Evolutionary conservation across 2,329 filamentous ascomycete genomes (phyloP).

Genomic region (Aspergillus proliferans): DNA sequence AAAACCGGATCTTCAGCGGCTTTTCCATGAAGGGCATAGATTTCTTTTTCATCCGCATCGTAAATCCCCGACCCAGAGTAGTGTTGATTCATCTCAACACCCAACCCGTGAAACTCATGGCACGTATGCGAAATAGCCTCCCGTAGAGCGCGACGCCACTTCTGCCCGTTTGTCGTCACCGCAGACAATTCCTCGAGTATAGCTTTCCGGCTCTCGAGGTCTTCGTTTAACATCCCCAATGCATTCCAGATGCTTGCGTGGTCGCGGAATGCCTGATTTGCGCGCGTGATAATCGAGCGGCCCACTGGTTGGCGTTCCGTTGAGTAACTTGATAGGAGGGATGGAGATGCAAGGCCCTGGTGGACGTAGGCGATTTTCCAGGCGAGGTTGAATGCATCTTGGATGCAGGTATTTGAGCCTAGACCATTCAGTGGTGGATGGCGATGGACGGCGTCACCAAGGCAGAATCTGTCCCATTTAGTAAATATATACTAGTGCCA

Average conservation of each 20-base stretch:
- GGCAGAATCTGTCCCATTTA: slow-evolving; percentile 38
- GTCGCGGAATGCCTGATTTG: slow-evolving; percentile 53
- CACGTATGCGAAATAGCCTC: slow-evolving; percentile 38
- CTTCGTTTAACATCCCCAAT: slow-evolving; percentile 39
- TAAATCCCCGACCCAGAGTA: slow-evolving; percentile 47
- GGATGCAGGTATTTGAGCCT: slow-evolving; percentile 54
- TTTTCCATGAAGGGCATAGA: slow-evolving; percentile 12
- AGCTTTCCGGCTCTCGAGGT: slow-evolving; percentile 33
- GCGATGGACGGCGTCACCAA: slow-evolving; percentile 54
- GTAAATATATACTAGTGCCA: not conserved
- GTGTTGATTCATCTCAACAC: slow-evolving; percentile 55
- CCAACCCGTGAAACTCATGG: slow-evolving; percentile 51
- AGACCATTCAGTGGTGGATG: slow-evolving; percentile 55
- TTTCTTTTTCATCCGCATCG: slow-evolving; percentile 36
- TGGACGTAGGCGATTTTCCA: slow-evolving; percentile 50
- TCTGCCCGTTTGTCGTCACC: slow-evolving; percentile 31
- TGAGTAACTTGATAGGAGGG: slow-evolving; percentile 41
- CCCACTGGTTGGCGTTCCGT: slow-evolving; percentile 48
- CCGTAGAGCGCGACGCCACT: slow-evolving; percentile 36
- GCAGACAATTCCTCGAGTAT: slow-evolving; percentile 40
- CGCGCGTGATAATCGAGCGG: slow-evolving; percentile 44
- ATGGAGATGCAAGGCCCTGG: slow-evolving; percentile 14
- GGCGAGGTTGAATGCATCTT: slow-evolving; percentile 52
- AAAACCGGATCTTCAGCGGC: slow-evolving; percentile 37
- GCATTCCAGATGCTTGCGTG: slow-evolving; percentile 44